phyloP scores from a whole-genome alignment of 176 grass and related monocot species.

The maize (Zea mays) region Zm-B73-REFERENCE-NAM-5.0 NC_050100.1:220350001-220350500 shows the following conservation, averaged over 20 bases:
- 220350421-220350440: neutral
- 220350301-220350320: constrained; percentile 44
- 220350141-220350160: neutral
- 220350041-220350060: neutral
- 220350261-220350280: neutral
- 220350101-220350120: constrained; percentile 16
- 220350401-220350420: constrained; percentile 13
- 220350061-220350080: neutral
- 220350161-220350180: neutral
- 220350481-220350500: neutral
- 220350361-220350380: constrained; percentile 70
- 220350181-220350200: neutral
- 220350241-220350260: neutral
- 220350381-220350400: constrained; percentile 1
- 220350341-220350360: constrained; percentile 75
- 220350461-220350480: constrained; percentile 3
- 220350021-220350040: too few relatives aligned
- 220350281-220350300: constrained; percentile 26
- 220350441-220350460: neutral
- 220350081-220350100: neutral
- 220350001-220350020: too few relatives aligned
- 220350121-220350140: neutral
- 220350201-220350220: neutral
- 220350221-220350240: neutral
- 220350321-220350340: constrained; percentile 55